Evolutionary conservation across 148 eudicot species (phyloP), one percentile per base, ranked within the genome.

Genomic region (Spergularia marina): DNA sequence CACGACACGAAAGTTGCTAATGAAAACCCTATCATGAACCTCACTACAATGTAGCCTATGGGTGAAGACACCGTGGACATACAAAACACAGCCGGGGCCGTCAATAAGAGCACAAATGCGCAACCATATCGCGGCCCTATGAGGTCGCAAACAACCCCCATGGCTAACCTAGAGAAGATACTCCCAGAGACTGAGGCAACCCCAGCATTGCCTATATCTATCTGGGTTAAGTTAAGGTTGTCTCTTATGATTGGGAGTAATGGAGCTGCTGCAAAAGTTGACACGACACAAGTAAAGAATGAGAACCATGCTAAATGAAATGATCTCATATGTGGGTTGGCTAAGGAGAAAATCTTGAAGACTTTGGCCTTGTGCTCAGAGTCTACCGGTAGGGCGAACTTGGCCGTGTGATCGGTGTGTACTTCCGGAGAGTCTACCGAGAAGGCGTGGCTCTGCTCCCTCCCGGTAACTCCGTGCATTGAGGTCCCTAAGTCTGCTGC

Each of bases 161-260:
- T 81, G 25, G 74, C 82, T 2, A 86, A 79, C 40, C 89, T 59
- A 12, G 87, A 82, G 76, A 86, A 84, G 5, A 86, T 70, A 65
- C 79, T 74, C 36, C 89, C 86, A 0, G 86, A 79, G n/a, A 86
- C 83, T 7, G 87, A 84, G 41, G 87, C 86, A 3, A 81, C 75
- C 5, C 82, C 84, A 25, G 86, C 85, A 55, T 79, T 76, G n/a
- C 83, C 84, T 0, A 86, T 80, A 80, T 82, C 84, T 10, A 53
- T 20, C 11, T 70, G 66, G 10, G 82, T 77, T 9, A 86, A 74
- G 74, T 84, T 65, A 10, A 86, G 85, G 77, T 86, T 80, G 71
- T 82, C 86, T 1, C 87, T 83, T 74, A 86, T 86, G 52, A 86
- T 79, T 18, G 87, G 87, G 44, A 86, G 73, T 21, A 86, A 77